Evolutionary conservation across 1,284 basidiomycete species (phyloP).

Genomic region (Cystobasidium pallidum): DNA sequence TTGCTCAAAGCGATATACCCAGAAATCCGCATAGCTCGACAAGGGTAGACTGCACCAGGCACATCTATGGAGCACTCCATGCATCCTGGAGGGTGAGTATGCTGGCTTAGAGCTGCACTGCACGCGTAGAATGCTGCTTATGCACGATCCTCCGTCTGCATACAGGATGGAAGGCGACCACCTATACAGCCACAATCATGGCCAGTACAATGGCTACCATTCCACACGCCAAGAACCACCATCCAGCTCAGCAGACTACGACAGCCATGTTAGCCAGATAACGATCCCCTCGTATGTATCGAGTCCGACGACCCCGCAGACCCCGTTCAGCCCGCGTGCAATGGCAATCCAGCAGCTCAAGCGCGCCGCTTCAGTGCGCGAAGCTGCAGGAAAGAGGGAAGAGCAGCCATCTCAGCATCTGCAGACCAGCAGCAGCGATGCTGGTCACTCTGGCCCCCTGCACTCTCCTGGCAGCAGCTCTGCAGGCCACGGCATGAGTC

Average conservation of each 20-base stretch:
- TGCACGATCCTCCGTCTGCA: no score
- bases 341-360: constrained; percentile 37
- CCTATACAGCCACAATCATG: not conserved
- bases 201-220: not conserved
- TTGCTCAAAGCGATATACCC: no score
- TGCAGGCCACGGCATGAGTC: not conserved
- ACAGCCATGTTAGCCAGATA: constrained; percentile 12
- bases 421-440: not conserved
- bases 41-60: no score
- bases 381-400: constrained; percentile 13
- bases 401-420: constrained; percentile 2
- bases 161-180: not conserved
- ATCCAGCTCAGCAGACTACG: not conserved
- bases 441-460: constrained; percentile 3
- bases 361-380: constrained; percentile 28
- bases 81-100: no score
- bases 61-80: no score
- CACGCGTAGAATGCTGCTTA: no score
- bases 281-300: not conserved
- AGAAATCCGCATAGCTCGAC: no score
- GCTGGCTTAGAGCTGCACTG: no score
- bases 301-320: constrained; percentile 8
- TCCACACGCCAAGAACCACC: no score
- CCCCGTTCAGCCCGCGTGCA: constrained; percentile 28
- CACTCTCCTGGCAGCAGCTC: constrained; percentile 1